Evolutionary conservation across 371 early-diverging fungal species (phyloP), one percentile per base, ranked within the genome.

Genomic region (Agmasoma carcini): DNA sequence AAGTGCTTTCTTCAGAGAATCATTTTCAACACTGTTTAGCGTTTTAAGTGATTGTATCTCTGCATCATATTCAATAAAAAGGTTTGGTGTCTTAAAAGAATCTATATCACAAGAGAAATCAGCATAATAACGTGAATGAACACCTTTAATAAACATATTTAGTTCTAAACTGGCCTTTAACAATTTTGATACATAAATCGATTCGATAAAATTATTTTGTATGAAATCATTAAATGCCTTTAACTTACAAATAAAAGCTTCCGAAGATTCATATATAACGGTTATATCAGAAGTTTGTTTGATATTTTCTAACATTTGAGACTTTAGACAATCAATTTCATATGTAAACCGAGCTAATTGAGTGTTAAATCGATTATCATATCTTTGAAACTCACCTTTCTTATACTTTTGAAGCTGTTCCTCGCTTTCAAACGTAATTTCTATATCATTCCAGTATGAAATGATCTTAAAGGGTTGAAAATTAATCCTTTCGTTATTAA

Each of bases 391-490:
- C 27, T 11, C 15, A 22, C 36, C 43, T 29, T 55, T 55, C 6
- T 37, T 31, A 44, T 44, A 62, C 0, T 45, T 22, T 14, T 20
- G n/a, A 7, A 27, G 7, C 14, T 52, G 41, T 23, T 38, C 30
- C 14, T 56, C 27, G 3, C 37, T 57, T 2, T 26, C 30, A 51
- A 63, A 63, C 34, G 20, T 20, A 44, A 63, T 20, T 19, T 39
- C 31, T 12, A 63, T 44, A 57, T 63, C 64, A 46, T 63, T 14
- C 64, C 64, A 63, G 30, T 41, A 34, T n/a, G 48, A 41, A 19
- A 34, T 63, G 2, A 46, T 29, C 38, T 43, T 63, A 19, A 50
- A 5, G 3, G 26, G 20, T 3, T 22, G 26, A 23, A 48, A 31
- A 50, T 63, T 56, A 49, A 41, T 30, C 22, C 38, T 63, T n/a